phyloP scores from a whole-genome alignment of 2,329 filamentous ascomycete species.

The Cucurbitaria berberidis region DNA sequence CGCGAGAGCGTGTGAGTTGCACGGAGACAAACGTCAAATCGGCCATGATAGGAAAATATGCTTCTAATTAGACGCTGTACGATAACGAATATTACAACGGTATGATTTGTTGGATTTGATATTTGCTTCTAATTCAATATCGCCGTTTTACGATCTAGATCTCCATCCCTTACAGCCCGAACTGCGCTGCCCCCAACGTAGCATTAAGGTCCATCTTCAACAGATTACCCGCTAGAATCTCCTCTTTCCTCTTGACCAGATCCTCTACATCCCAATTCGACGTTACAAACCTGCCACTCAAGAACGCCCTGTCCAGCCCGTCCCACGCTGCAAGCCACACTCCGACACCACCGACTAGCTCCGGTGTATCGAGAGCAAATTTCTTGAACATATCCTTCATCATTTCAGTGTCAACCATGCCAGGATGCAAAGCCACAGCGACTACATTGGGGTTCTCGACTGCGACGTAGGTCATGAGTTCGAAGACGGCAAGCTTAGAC shows the following conservation, averaged over 20 bases:
- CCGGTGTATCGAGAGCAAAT: constrained; percentile 33
- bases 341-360: constrained; percentile 34
- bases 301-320: constrained; percentile 23
- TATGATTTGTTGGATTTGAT: too few relatives aligned
- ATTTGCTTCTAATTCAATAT: too few relatives aligned
- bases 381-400: constrained; percentile 12
- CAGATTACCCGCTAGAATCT: constrained; percentile 17
- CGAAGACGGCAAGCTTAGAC: constrained; percentile 22
- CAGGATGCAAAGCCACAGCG: constrained; percentile 26
- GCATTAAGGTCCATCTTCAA: constrained; percentile 25
- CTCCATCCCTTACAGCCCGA: constrained; percentile 3
- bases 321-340: constrained; percentile 36
- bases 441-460: constrained; percentile 27
- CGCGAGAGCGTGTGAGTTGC: constrained; percentile 3
- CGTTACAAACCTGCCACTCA: constrained; percentile 34
- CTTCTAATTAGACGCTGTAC: too few relatives aligned
- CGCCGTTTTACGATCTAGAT: too few relatives aligned
- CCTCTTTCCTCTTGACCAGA: constrained; percentile 23
- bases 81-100: background rate
- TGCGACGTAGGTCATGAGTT: constrained; percentile 28
- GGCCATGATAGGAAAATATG: too few relatives aligned
- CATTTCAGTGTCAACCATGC: constrained; percentile 23
- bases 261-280: constrained; percentile 43
- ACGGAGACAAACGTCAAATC: too few relatives aligned
- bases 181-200: constrained; percentile 21